Evolutionary conservation across 768 basidiomycete species (phyloP).

Genomic region (Cystoderma amianthinum): DNA sequence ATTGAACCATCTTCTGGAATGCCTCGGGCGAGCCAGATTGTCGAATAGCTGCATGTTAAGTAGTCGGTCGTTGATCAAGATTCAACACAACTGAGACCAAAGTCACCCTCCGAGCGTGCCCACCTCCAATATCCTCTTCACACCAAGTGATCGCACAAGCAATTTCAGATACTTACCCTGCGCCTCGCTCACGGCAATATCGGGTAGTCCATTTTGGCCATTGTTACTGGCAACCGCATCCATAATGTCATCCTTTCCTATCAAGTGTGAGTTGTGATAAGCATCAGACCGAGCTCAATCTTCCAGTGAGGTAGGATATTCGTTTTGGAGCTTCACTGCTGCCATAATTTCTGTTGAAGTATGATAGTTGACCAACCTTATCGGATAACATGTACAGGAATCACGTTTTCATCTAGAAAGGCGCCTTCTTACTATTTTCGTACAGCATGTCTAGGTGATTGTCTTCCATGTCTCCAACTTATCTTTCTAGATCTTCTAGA

Average conservation of each 20-base stretch:
- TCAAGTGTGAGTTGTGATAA: slow-evolving; percentile 37
- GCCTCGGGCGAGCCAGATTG: slow-evolving; percentile 35
- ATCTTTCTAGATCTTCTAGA: slow-evolving; percentile 49
- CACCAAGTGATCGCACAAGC: slow-evolving; percentile 31
- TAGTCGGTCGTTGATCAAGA: neutral
- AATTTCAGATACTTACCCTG: slow-evolving; percentile 41
- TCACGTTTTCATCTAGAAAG: no score
- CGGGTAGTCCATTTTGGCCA: slow-evolving; percentile 18
- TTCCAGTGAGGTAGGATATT: slow-evolving; percentile 15
- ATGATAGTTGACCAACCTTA: no score
- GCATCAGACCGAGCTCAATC: slow-evolving; percentile 46
- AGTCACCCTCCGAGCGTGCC: slow-evolving; percentile 45
- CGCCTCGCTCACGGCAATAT: slow-evolving; percentile 27
- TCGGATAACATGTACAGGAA: no score
- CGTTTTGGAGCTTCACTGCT: no score
- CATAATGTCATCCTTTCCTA: slow-evolving; percentile 20
- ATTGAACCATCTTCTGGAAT: slow-evolving; percentile 46
- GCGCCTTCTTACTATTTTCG: no score
- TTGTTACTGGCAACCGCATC: slow-evolving; percentile 19
- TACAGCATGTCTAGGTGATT: no score
- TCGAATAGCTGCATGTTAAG: slow-evolving; percentile 26
- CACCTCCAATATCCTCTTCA: slow-evolving; percentile 43
- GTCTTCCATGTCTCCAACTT: no score
- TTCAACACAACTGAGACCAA: neutral
- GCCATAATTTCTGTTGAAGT: no score